These are phyloP conservation scores for Avena sativa DNA, from an alignment of 176 grass and related monocot species.

Conservation along the genomic window DNA sequence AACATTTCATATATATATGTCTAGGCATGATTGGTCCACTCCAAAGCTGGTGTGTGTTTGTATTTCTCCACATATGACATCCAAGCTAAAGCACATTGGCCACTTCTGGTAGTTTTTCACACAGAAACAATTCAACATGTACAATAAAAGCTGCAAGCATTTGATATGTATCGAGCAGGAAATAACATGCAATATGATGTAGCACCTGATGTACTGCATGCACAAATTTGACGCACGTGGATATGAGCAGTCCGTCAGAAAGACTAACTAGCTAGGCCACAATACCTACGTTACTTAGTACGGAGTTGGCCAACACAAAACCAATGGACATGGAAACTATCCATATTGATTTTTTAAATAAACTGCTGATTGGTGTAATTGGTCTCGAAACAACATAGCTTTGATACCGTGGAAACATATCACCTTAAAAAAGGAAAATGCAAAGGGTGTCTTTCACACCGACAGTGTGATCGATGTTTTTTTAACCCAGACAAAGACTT, in stretches of 20 bases:
- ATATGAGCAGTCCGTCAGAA: background rate
- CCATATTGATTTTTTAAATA: slow-evolving; percentile 27
- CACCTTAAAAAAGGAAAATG: background rate
- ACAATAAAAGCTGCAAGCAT: background rate
- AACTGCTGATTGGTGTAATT: background rate
- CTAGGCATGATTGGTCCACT: background rate
- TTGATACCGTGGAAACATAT: background rate
- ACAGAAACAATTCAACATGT: background rate
- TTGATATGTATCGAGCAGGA: slow-evolving; percentile 3
- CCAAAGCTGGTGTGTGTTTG: background rate
- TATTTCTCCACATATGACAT: background rate
- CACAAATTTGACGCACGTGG: background rate
- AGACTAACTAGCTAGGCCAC: too few species aligned
- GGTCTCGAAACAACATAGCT: slow-evolving; percentile 15
- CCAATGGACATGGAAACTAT: background rate
- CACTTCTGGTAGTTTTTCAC: background rate
- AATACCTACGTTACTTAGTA: background rate
- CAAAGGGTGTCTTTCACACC: slow-evolving; percentile 2
- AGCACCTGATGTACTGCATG: background rate
- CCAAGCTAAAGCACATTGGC: background rate
- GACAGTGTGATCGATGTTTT: background rate
- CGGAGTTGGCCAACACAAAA: background rate
- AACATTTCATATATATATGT: background rate
- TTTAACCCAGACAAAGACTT: too few species aligned
- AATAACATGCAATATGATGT: background rate